Conservation (phyloP, 441 rosid genomes). For the Pelargonium australe region DNA sequence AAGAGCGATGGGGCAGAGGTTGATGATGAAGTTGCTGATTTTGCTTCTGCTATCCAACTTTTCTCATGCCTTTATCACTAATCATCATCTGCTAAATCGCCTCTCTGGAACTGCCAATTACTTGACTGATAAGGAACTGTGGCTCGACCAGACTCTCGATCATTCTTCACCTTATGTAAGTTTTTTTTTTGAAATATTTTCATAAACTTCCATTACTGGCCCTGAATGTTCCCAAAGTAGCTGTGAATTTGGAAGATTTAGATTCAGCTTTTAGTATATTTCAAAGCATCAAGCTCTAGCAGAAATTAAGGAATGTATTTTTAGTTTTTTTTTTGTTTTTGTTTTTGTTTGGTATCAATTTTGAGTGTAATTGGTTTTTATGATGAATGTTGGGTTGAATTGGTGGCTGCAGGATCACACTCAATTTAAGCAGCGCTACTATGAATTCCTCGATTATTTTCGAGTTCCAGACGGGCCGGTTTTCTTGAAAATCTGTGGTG, state of each 20-base stretch:
- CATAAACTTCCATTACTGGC: not conserved
- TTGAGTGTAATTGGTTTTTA: no score
- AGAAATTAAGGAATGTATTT: no score
- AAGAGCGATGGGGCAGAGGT: not conserved
- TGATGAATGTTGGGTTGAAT: not conserved
- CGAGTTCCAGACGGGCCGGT: constrained; percentile 68
- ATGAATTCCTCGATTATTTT: constrained; percentile 65
- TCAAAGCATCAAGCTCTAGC: no score
- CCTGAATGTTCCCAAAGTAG: not conserved
- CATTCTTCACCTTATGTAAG: constrained; percentile 17
- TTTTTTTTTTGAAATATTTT: not conserved
- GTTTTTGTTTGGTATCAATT: no score
- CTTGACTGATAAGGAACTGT: constrained; percentile 13
- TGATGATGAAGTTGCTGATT: not conserved
- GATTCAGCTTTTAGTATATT: not conserved
- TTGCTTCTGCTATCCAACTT: not conserved
- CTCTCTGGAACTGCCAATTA: not conserved
- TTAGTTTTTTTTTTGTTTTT: no score
- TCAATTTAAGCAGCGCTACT: constrained; percentile 63
- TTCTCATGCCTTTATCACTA: not conserved
- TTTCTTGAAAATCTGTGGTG: constrained; percentile 75
- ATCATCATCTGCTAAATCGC: not conserved
- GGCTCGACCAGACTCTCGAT: constrained; percentile 19
- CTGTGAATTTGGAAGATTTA: not conserved
- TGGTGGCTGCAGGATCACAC: constrained; percentile 52